phyloP scores from a whole-genome alignment of 2,329 filamentous ascomycete species.

The Botrytis cinerea region DNA sequence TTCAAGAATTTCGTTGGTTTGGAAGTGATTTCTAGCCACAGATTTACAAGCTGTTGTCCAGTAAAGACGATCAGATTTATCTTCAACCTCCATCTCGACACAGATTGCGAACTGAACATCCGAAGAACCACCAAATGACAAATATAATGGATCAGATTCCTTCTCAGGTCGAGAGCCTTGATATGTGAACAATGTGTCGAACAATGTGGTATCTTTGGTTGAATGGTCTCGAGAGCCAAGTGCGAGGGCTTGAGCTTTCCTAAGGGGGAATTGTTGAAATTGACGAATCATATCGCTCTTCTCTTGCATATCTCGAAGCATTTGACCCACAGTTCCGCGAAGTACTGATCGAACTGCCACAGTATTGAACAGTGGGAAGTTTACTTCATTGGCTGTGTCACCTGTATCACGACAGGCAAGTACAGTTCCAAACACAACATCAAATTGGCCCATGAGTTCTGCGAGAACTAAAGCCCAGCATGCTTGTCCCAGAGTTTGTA shows the following conservation, averaged over 20 bases:
- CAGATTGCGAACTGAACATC: slow-evolving; percentile 81
- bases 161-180: slow-evolving; percentile 51
- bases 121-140: slow-evolving; percentile 51
- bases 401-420: slow-evolving; percentile 81
- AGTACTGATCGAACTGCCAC: slow-evolving; percentile 72
- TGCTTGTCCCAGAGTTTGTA: slow-evolving; percentile 75
- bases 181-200: slow-evolving; percentile 67
- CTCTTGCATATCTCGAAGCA: slow-evolving; percentile 74
- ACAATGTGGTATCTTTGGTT: slow-evolving; percentile 48
- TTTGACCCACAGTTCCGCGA: slow-evolving; percentile 64
- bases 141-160: slow-evolving; percentile 32
- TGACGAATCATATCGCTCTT: slow-evolving; percentile 66
- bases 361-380: slow-evolving; percentile 94
- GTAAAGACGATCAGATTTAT: slow-evolving; percentile 49
- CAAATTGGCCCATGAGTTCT: slow-evolving; percentile 61
- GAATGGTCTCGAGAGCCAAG: slow-evolving; percentile 37
- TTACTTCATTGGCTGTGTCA: slow-evolving; percentile 59
- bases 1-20: slow-evolving; percentile 54
- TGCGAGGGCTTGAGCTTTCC: slow-evolving; percentile 62
- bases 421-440: slow-evolving; percentile 80
- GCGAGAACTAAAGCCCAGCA: slow-evolving; percentile 75
- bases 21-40: slow-evolving; percentile 50
- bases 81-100: slow-evolving; percentile 71
- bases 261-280: slow-evolving; percentile 75
- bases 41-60: slow-evolving; percentile 75